A percentile compares a stretch with the other conserved stretches of the same genome.
phyloP scores from a whole-genome alignment of 257 asterid genomes.

The Misopates orontium region DNA sequence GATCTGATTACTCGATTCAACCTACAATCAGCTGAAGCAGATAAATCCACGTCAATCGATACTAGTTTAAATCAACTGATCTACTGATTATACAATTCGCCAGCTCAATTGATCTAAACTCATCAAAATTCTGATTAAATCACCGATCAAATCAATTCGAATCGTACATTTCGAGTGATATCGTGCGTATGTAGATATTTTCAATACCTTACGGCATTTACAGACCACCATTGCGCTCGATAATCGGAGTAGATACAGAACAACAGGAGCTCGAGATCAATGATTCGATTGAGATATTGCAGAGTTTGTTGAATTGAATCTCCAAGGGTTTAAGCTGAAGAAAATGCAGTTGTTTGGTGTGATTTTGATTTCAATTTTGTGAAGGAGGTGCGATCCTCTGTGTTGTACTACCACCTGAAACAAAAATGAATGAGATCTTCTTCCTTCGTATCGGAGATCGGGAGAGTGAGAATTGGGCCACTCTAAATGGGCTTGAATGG shows the following conservation, averaged over 20 bases:
- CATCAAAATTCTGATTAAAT: conserved; percentile 4
- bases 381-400: background rate
- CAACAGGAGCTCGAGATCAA: conserved; percentile 41
- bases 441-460: too few species aligned
- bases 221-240: conserved; percentile 88
- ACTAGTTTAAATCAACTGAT: background rate
- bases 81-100: conserved; percentile 8
- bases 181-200: background rate
- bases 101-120: conserved; percentile 42
- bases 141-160: conserved; percentile 14
- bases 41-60: conserved; percentile 11
- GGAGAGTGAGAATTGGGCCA: background rate
- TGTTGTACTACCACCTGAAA: too few species aligned
- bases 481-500: background rate
- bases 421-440: too few species aligned
- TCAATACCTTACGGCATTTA: conserved; percentile 89
- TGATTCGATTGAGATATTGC: conserved; percentile 16
- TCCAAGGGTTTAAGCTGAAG: conserved; percentile 40
- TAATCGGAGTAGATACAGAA: conserved; percentile 24
- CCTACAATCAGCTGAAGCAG: conserved; percentile 8
- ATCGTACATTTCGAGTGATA: background rate
- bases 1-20: conserved; percentile 2
- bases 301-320: background rate
- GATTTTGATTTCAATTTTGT: background rate
- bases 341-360: background rate